Percentiles rank a stretch among this genome's conserved stretches.
Conservation (phyloP, 495 filamentous ascomycete genomes). For the Talaromyces stipitatus region DNA sequence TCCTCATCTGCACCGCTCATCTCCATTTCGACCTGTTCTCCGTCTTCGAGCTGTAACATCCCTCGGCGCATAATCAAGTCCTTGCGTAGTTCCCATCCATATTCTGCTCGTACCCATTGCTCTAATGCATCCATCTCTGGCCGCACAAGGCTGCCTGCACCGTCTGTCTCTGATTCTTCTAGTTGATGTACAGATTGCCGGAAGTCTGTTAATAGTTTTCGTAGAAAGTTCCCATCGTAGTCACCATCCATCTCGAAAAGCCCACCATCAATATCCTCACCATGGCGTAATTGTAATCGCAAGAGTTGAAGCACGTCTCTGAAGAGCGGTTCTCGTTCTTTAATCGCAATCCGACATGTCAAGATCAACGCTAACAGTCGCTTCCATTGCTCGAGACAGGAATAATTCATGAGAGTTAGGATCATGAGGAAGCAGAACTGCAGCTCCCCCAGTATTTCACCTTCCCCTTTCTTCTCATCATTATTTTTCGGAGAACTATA, state of each 20-base stretch:
- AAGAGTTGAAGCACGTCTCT: conserved; percentile 52
- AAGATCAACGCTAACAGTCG: conserved; percentile 63
- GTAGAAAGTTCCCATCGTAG: conserved; percentile 48
- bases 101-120: conserved; percentile 44
- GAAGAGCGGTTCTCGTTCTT: conserved; percentile 50
- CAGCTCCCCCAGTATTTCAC: conserved; percentile 70
- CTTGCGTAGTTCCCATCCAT: conserved; percentile 57
- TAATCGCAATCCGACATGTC: conserved; percentile 55
- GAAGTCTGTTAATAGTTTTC: conserved; percentile 46
- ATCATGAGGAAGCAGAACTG: conserved; percentile 81
- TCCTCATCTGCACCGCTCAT: conserved; percentile 67
- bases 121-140: conserved; percentile 50
- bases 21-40: conserved; percentile 73
- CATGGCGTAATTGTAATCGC: conserved; percentile 62
- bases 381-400: conserved; percentile 87
- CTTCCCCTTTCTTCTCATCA: conserved; percentile 17
- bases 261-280: conserved; percentile 58
- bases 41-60: conserved; percentile 70
- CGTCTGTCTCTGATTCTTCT: conserved; percentile 19
- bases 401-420: conserved; percentile 72
- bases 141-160: conserved; percentile 28
- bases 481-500: conserved; percentile 4
- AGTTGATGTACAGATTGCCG: conserved; percentile 32
- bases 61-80: conserved; percentile 53
- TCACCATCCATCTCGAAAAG: conserved; percentile 46